phyloP scores from a whole-genome alignment of 1,284 basidiomycete genomes.

The Cryptococcus maquisensis region DNA sequence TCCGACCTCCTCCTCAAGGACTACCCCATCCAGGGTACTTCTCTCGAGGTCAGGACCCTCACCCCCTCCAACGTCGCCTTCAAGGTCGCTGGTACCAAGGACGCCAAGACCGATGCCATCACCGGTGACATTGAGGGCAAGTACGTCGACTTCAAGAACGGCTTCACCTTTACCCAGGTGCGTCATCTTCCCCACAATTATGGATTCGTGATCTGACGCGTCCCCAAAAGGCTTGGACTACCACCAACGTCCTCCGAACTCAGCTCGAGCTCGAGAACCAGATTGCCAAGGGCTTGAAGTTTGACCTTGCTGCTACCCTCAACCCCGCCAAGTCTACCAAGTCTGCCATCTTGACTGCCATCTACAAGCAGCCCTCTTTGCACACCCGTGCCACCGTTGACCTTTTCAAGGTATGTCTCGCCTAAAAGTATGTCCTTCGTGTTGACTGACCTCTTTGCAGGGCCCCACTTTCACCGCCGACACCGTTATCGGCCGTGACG shows the following conservation, averaged over 20 bases:
- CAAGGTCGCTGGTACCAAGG: slow-evolving; percentile 76
- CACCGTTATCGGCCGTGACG: slow-evolving; percentile 90
- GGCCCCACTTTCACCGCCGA: slow-evolving; percentile 97
- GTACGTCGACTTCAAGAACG: slow-evolving; percentile 81
- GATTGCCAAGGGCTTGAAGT: slow-evolving; percentile 95
- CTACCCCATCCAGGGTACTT: slow-evolving; percentile 74
- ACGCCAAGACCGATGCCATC: slow-evolving; percentile 69
- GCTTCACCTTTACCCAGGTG: slow-evolving; percentile 78
- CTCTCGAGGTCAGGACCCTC: slow-evolving; percentile 90
- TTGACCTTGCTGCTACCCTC: slow-evolving; percentile 82
- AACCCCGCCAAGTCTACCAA: slow-evolving; percentile 69
- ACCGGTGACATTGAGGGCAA: slow-evolving; percentile 86
- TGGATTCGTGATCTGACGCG: slow-evolving; percentile 11
- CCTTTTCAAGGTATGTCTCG: slow-evolving; percentile 76
- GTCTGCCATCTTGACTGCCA: slow-evolving; percentile 71
- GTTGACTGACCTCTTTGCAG: slow-evolving; percentile 49
- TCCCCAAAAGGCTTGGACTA: slow-evolving; percentile 75
- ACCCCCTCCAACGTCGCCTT: slow-evolving; percentile 84
- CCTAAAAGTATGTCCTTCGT: slow-evolving; percentile 6
- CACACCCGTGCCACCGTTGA: slow-evolving; percentile 91
- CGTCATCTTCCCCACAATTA: slow-evolving; percentile 8
- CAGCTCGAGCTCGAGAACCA: slow-evolving; percentile 96
- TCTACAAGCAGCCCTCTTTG: slow-evolving; percentile 95
- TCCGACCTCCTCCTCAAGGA: slow-evolving; percentile 92
- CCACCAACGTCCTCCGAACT: slow-evolving; percentile 79